These are phyloP conservation scores for Pontederia crassipes DNA, from an alignment of 176 grass and related monocot species.

Conservation along the genomic window DNA sequence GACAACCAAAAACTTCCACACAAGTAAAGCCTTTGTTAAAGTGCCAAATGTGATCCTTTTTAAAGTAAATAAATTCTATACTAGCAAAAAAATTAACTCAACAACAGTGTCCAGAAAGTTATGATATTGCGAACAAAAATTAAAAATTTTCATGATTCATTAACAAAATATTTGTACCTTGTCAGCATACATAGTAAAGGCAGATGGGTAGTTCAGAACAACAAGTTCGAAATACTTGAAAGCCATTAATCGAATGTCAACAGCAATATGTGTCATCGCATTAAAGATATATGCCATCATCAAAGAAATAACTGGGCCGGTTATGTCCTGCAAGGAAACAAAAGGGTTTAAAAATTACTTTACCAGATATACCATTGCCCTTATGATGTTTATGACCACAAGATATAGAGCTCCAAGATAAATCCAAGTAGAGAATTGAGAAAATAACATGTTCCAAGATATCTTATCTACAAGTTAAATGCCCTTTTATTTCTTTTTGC, in stretches of 20 bases:
- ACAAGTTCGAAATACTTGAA: constrained; percentile 88
- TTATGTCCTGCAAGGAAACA: constrained; percentile 52
- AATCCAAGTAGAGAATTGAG: too few relatives aligned
- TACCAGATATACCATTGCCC: background rate
- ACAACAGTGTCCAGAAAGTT: background rate
- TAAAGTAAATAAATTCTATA: too few relatives aligned
- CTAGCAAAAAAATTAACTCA: constrained; percentile 16
- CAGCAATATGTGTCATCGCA: constrained; percentile 74
- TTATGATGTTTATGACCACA: too few relatives aligned
- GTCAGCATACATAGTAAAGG: constrained; percentile 70
- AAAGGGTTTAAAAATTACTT: background rate
- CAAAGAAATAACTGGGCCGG: constrained; percentile 42
- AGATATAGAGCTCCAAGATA: too few relatives aligned
- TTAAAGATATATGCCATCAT: constrained; percentile 84
- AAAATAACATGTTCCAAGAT: too few relatives aligned
- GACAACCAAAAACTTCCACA: background rate
- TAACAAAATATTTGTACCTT: constrained; percentile 35
- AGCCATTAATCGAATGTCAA: constrained; percentile 71
- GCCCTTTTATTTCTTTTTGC: too few relatives aligned
- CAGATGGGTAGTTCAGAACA: constrained; percentile 55
- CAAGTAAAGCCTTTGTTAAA: too few relatives aligned
- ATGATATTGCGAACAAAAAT: constrained; percentile 1
- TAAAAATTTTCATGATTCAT: constrained; percentile 11
- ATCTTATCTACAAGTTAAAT: too few relatives aligned
- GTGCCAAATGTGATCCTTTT: too few relatives aligned